phyloP scores from a whole-genome alignment of 495 filamentous ascomycete genomes.

The Aspergillus conjunctus region DNA sequence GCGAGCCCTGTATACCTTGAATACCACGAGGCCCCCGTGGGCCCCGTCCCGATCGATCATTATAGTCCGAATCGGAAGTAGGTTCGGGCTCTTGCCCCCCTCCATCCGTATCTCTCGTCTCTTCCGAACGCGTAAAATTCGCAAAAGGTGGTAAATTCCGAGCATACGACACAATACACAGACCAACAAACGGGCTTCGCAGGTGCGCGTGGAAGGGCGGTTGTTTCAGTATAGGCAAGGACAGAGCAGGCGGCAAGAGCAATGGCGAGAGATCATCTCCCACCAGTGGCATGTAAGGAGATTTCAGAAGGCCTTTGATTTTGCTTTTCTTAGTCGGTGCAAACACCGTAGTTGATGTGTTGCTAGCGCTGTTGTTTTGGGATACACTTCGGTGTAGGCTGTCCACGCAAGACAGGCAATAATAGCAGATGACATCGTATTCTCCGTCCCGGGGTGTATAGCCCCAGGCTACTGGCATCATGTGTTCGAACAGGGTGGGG shows the following conservation, averaged over 20 bases:
- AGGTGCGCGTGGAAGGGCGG: constrained; percentile 5
- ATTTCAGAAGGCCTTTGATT: neutral
- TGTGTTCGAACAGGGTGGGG: constrained; percentile 14
- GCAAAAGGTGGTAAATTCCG: neutral
- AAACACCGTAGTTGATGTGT: neutral
- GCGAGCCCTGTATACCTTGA: no score
- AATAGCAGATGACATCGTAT: constrained; percentile 42
- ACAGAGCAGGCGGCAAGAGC: neutral
- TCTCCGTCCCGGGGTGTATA: constrained; percentile 37
- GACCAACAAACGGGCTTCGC: constrained; percentile 5
- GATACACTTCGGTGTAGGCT: constrained; percentile 35
- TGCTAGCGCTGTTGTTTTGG: constrained; percentile 8
- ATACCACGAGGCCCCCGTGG: no score
- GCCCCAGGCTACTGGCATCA: constrained; percentile 31
- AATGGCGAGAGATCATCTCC: neutral
- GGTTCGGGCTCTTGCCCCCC: no score
- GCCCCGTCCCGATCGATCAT: no score
- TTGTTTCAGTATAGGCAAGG: neutral
- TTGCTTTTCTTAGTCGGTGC: neutral
- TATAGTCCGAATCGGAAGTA: no score
- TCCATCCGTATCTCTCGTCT: neutral
- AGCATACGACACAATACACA: neutral
- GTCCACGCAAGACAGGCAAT: constrained; percentile 36
- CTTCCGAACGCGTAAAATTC: neutral
- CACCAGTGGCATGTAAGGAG: neutral